phyloP scores from a whole-genome alignment of 106 monocot species.

The Vanilla planifolia region DNA sequence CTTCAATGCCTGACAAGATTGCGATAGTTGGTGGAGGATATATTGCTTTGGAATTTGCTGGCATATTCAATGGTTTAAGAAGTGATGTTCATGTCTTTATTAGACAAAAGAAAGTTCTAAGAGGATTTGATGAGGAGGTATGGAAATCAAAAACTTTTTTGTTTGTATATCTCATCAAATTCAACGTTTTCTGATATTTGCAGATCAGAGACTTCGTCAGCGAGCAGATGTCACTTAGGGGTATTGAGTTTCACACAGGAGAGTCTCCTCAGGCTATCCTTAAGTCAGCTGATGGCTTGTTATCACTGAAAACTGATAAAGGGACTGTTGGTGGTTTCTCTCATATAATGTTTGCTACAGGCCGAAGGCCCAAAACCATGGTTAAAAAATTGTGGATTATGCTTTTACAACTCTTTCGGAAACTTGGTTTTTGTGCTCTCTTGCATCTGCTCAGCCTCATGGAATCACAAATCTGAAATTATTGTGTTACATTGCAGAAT shows the following conservation, averaged over 20 bases:
- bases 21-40: conserved; percentile 99
- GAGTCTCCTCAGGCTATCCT: conserved; percentile 71
- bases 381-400: conserved; percentile 38
- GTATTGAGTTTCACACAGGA: conserved; percentile 88
- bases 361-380: conserved; percentile 93
- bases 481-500: conserved; percentile 38
- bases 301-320: conserved; percentile 84
- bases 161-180: conserved; percentile 1
- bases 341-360: conserved; percentile 98
- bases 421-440: too few relatives aligned
- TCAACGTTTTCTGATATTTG: conserved; percentile 10
- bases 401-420: too few relatives aligned
- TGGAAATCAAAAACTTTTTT: conserved; percentile 3
- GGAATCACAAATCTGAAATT: not conserved
- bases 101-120: conserved; percentile 92
- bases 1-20: conserved; percentile 81
- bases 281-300: conserved; percentile 66
- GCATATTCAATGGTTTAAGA: conserved; percentile 91
- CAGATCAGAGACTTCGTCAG: conserved; percentile 92
- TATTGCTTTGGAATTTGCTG: conserved; percentile 96
- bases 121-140: conserved; percentile 99
- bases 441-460: not conserved
- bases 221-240: conserved; percentile 93
- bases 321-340: conserved; percentile 86
- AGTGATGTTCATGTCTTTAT: conserved; percentile 96